These are phyloP conservation scores for Zelonia costaricensis DNA, from an alignment of 208 protist genomes.

Conservation along the genomic window DNA sequence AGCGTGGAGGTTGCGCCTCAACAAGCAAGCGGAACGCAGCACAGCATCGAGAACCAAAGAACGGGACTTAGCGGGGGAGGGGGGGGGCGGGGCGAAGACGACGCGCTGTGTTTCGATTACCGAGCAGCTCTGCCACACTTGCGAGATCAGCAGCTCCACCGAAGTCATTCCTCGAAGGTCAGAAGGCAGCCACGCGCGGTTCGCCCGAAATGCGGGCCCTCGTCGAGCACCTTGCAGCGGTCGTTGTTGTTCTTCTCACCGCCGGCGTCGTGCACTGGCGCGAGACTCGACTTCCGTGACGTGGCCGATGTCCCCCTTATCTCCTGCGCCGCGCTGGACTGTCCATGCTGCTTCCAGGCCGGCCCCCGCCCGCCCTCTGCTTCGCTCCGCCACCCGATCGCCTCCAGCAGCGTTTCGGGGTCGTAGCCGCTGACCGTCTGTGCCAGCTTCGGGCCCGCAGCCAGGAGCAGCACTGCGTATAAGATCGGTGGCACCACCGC, in stretches of 20 bases:
- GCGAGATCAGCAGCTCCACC: too few relatives aligned
- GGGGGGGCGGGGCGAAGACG: too few relatives aligned
- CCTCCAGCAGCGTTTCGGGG: not conserved
- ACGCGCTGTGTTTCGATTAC: too few relatives aligned
- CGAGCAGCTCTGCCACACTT: too few relatives aligned
- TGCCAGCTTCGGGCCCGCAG: not conserved
- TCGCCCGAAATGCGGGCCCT: slow-evolving; percentile 50
- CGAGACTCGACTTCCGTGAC: slow-evolving; percentile 11
- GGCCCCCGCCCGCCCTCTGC: not conserved
- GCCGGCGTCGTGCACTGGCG: not conserved
- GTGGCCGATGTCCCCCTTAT: slow-evolving; percentile 4
- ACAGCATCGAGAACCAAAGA: too few relatives aligned
- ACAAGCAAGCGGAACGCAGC: too few relatives aligned
- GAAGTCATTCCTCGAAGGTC: slow-evolving; percentile 3
- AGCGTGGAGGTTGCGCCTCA: too few relatives aligned
- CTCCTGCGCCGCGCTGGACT: not conserved
- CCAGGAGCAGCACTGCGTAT: slow-evolving; percentile 5
- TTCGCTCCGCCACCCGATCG: not conserved
- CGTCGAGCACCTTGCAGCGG: slow-evolving; percentile 30
- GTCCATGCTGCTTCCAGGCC: slow-evolving; percentile 19
- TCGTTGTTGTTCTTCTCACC: slow-evolving; percentile 17
- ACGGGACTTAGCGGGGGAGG: too few relatives aligned
- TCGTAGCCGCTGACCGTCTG: slow-evolving; percentile 6
- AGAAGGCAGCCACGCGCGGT: slow-evolving; percentile 38
- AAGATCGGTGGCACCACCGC: slow-evolving; percentile 7